phyloP scores from a whole-genome alignment of 306 rosid genomes.

The Lathyrus aphaca region DNA sequence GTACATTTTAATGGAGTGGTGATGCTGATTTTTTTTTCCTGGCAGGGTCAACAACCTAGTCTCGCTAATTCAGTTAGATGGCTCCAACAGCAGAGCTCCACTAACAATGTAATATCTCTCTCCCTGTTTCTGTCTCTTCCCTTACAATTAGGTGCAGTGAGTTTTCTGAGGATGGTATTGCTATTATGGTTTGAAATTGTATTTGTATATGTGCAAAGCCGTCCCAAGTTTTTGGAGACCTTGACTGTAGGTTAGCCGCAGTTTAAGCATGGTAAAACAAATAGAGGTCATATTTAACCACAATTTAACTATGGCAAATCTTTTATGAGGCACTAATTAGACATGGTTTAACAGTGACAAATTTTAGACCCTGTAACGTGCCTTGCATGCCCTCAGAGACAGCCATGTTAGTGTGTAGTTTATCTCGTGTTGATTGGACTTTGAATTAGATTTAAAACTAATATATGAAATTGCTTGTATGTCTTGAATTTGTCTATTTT shows the following conservation, averaged over 20 bases:
- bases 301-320: too few relatives aligned
- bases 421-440: conserved; percentile 14
- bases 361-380: too few relatives aligned
- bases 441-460: conserved; percentile 11
- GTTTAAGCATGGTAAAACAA: too few relatives aligned
- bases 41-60: conserved; percentile 80
- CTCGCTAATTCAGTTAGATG: conserved; percentile 78
- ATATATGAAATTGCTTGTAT: conserved; percentile 17
- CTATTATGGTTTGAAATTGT: conserved; percentile 23
- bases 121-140: conserved; percentile 2
- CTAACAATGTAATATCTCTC: conserved; percentile 60
- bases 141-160: background rate
- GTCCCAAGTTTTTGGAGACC: too few relatives aligned
- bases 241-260: too few relatives aligned
- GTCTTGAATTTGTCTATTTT: background rate
- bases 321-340: too few relatives aligned
- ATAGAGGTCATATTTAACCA: too few relatives aligned
- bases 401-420: background rate
- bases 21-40: conserved; percentile 15
- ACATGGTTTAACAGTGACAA: too few relatives aligned
- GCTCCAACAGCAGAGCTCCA: conserved; percentile 74
- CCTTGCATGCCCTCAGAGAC: too few relatives aligned
- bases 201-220: background rate
- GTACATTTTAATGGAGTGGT: background rate
- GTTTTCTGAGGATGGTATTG: conserved; percentile 22